A percentile compares a stretch with the other conserved stretches of the same genome.
These are phyloP conservation scores for Dissophora globulifera DNA, from an alignment of 192 early-diverging fungal species.

Conservation along the genomic window DNA sequence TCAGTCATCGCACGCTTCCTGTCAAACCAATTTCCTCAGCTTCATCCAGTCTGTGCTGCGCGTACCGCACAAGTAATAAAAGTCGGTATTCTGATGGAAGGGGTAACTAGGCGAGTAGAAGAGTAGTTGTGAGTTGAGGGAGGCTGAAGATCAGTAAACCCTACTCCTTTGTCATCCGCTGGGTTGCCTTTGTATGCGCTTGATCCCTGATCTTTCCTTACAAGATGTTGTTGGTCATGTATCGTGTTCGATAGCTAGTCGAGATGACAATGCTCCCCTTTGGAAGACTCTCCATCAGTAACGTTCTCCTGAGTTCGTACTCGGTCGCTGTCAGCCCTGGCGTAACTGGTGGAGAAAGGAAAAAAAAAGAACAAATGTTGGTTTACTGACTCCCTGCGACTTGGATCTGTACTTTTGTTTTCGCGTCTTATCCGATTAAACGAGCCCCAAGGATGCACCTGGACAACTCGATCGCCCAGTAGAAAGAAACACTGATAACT, in stretches of 20 bases:
- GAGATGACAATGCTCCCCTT: constrained; percentile 75
- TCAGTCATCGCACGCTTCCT: too few species aligned
- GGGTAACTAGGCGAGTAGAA: constrained; percentile 79
- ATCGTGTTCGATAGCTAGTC: constrained; percentile 80
- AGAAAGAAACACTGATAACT: constrained; percentile 7
- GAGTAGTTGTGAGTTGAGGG: too few species aligned
- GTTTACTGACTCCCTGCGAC: too few species aligned
- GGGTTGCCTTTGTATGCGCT: too few species aligned
- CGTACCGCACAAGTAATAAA: constrained; percentile 80
- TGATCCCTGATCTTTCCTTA: too few species aligned
- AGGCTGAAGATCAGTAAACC: too few species aligned
- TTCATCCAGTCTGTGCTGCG: neutral
- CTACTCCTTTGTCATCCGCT: too few species aligned
- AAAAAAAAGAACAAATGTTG: too few species aligned
- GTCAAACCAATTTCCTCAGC: too few species aligned
- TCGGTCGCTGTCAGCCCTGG: constrained; percentile 81
- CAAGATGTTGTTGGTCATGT: constrained; percentile 92
- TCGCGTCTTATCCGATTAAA: too few species aligned
- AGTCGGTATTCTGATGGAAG: constrained; percentile 94
- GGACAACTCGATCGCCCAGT: too few species aligned
- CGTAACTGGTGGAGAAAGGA: constrained; percentile 65
- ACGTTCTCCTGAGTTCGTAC: constrained; percentile 78
- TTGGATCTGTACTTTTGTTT: neutral
- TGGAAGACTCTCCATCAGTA: constrained; percentile 70
- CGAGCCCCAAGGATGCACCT: too few species aligned